Evolutionary conservation across 2,329 filamentous ascomycete species (phyloP).

Genomic region (Onygenales sp.): DNA sequence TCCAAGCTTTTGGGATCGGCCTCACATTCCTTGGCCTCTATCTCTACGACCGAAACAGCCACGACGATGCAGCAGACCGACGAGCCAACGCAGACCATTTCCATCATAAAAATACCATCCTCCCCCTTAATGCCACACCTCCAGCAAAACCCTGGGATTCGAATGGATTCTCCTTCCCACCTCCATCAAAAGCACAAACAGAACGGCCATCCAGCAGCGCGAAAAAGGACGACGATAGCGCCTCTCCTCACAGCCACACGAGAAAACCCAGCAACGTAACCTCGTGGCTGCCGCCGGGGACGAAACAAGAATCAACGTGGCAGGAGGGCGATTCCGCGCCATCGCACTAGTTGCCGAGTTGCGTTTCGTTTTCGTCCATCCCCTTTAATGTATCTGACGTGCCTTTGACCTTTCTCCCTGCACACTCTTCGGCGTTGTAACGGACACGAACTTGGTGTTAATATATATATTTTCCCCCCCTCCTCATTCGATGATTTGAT

Average conservation of each 20-base stretch:
- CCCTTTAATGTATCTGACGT: not conserved
- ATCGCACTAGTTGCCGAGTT: conserved; percentile 9
- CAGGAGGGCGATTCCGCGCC: conserved; percentile 36
- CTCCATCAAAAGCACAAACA: not conserved
- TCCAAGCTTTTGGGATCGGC: conserved; percentile 76
- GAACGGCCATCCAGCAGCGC: conserved; percentile 14
- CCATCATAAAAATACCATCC: conserved; percentile 52
- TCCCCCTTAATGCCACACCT: conserved; percentile 50
- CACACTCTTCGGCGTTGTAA: too few relatives aligned
- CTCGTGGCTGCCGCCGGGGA: conserved; percentile 65
- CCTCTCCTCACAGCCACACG: conserved; percentile 22
- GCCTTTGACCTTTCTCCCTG: not conserved
- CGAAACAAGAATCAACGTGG: conserved; percentile 83
- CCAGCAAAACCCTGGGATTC: conserved; percentile 27
- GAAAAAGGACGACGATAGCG: conserved; percentile 36
- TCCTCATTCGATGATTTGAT: not conserved
- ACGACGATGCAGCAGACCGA: conserved; percentile 78
- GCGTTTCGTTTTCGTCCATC: not conserved
- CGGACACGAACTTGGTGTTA: too few relatives aligned
- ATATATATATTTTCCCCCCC: not conserved
- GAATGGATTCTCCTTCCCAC: conserved; percentile 27
- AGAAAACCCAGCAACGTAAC: conserved; percentile 30
- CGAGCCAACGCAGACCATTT: conserved; percentile 57
- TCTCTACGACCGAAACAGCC: conserved; percentile 85
- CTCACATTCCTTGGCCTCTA: conserved; percentile 90